These are phyloP conservation scores for Syzygium oleosum DNA, from an alignment of 345 rosid species.

Conservation along the genomic window DNA sequence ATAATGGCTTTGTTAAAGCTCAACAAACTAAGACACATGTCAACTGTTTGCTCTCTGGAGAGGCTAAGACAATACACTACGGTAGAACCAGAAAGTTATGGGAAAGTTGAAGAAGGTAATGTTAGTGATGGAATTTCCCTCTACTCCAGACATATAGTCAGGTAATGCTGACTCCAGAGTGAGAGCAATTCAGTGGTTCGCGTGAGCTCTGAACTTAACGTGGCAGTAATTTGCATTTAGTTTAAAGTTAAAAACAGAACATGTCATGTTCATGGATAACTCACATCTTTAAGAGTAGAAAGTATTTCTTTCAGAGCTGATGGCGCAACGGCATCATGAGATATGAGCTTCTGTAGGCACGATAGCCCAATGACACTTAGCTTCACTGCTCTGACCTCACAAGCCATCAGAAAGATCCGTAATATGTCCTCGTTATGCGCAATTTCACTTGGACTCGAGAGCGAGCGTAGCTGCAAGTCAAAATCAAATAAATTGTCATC, in stretches of 20 bases:
- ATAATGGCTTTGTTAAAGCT: background rate
- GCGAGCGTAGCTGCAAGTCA: slow-evolving; percentile 60
- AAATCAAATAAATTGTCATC: background rate
- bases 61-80: background rate
- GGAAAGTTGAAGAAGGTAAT: background rate
- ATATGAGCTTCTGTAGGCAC: slow-evolving; percentile 88
- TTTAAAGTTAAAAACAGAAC: background rate
- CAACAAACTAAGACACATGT: background rate
- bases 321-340: slow-evolving; percentile 92
- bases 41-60: background rate
- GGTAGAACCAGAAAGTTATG: background rate
- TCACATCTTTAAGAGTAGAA: slow-evolving; percentile 74
- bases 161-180: background rate
- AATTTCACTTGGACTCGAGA: slow-evolving; percentile 82
- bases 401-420: slow-evolving; percentile 83
- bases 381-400: slow-evolving; percentile 77
- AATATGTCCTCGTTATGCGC: slow-evolving; percentile 78
- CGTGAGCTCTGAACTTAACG: background rate
- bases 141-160: background rate
- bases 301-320: slow-evolving; percentile 78
- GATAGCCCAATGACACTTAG: slow-evolving; percentile 95
- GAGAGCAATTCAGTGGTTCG: background rate
- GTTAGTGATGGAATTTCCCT: background rate
- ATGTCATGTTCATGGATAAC: slow-evolving; percentile 9
- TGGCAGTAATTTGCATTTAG: background rate